Conservation (phyloP, 169 alveolate species). For the Blepharisma undulans region DNA sequence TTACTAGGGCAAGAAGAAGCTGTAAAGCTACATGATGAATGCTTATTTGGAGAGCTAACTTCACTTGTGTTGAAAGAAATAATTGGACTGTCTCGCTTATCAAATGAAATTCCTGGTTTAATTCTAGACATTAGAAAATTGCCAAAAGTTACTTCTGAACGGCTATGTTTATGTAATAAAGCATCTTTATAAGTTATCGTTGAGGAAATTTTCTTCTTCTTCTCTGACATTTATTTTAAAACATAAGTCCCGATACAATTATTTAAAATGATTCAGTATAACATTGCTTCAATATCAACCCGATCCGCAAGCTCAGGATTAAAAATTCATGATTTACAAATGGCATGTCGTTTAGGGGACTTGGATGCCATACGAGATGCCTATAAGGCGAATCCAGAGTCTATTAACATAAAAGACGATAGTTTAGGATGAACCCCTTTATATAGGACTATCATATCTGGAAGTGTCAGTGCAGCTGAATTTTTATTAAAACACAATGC, state of each 20-base stretch:
- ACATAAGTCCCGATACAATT: background rate
- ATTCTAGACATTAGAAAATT: background rate
- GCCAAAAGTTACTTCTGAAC: background rate
- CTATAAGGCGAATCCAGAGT: constrained; percentile 15
- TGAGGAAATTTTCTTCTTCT: background rate
- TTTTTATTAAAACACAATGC: background rate
- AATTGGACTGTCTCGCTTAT: background rate
- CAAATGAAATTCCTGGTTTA: background rate
- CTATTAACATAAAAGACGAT: constrained; percentile 2
- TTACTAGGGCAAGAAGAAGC: background rate
- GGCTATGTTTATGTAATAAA: background rate
- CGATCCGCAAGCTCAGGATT: background rate
- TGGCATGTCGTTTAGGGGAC: constrained; percentile 32
- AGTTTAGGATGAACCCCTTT: constrained; percentile 36
- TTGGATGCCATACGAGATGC: background rate
- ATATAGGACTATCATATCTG: constrained; percentile 30
- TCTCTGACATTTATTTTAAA: background rate
- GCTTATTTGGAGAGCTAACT: background rate
- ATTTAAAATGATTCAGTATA: constrained; percentile 1
- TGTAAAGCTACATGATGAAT: background rate
- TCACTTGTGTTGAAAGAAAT: background rate
- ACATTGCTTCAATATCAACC: background rate
- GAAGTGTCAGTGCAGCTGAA: background rate
- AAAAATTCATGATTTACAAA: constrained; percentile 33
- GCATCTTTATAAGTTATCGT: background rate